These are phyloP conservation scores for Waltergamsia citrina DNA, from an alignment of 2,329 filamentous ascomycete genomes.

Conservation along the genomic window DNA sequence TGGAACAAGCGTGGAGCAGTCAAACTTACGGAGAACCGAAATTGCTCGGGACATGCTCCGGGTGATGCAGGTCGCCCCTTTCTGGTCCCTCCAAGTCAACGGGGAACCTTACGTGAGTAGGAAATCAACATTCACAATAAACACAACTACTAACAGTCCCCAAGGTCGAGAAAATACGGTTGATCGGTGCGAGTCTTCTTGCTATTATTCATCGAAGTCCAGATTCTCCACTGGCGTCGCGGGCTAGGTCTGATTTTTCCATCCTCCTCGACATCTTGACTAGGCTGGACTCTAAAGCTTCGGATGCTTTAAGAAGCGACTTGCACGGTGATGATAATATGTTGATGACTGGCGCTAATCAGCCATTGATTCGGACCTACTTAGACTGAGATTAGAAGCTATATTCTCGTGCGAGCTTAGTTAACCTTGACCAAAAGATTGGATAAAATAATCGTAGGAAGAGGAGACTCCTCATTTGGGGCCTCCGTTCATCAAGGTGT, in stretches of 20 bases:
- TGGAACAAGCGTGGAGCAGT: conserved; percentile 17
- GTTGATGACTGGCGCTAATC: too few relatives aligned
- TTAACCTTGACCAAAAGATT: too few relatives aligned
- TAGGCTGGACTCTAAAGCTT: conserved; percentile 30
- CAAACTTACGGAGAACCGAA: conserved; percentile 26
- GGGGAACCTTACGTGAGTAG: conserved; percentile 26
- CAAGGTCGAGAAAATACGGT: conserved; percentile 28
- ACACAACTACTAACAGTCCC: background rate
- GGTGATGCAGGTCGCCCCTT: conserved; percentile 28
- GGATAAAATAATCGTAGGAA: too few relatives aligned
- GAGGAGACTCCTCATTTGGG: too few relatives aligned
- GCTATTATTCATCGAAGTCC: conserved; percentile 27
- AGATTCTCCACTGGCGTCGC: conserved; percentile 22
- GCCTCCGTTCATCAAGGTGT: too few relatives aligned
- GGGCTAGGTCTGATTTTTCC: conserved; percentile 26
- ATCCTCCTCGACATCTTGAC: conserved; percentile 29
- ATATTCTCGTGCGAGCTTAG: too few relatives aligned
- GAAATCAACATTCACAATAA: background rate
- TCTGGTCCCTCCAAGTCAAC: conserved; percentile 29
- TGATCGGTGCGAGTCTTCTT: conserved; percentile 25
- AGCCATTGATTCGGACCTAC: too few relatives aligned
- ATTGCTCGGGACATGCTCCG: conserved; percentile 31
- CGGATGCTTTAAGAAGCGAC: conserved; percentile 24
- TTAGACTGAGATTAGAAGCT: too few relatives aligned
- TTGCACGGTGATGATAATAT: background rate